A percentile compares a stretch with the other conserved stretches of the same genome.
Conservation (phyloP, 1,284 basidiomycete genomes). For the Ceratorhiza oryzae-sativae region DNA sequence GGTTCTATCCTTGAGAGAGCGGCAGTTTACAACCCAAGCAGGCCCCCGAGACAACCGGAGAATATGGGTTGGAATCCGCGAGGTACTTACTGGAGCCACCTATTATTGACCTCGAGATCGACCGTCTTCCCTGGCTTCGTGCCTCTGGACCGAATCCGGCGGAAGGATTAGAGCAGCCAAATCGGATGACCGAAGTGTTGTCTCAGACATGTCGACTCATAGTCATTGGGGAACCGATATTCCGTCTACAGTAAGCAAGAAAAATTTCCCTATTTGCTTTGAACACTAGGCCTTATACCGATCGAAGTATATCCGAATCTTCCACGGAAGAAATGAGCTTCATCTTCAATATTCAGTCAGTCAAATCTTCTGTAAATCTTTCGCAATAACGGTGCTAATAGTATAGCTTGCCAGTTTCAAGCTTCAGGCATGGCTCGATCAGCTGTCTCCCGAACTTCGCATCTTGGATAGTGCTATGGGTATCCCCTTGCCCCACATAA, state of each 20-base stretch:
- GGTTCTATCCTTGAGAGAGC: neutral
- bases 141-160: neutral
- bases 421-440: neutral
- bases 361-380: neutral
- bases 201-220: neutral
- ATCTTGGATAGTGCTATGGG: conserved; percentile 47
- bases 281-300: neutral
- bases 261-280: neutral
- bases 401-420: neutral
- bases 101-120: neutral
- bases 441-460: neutral
- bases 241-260: neutral
- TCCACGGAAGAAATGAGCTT: neutral
- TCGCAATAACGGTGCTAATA: neutral
- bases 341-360: neutral
- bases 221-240: neutral
- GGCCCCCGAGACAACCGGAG: neutral
- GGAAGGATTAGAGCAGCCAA: neutral
- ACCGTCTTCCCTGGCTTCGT: neutral
- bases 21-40: neutral
- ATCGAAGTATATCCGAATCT: neutral
- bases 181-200: neutral
- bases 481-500: neutral
- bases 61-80: neutral
- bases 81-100: neutral